A percentile compares a stretch with the other conserved stretches of the same genome.
phyloP scores from a whole-genome alignment of 192 early-diverging fungal species.

The Jimgerdemannia lactiflua region DNA sequence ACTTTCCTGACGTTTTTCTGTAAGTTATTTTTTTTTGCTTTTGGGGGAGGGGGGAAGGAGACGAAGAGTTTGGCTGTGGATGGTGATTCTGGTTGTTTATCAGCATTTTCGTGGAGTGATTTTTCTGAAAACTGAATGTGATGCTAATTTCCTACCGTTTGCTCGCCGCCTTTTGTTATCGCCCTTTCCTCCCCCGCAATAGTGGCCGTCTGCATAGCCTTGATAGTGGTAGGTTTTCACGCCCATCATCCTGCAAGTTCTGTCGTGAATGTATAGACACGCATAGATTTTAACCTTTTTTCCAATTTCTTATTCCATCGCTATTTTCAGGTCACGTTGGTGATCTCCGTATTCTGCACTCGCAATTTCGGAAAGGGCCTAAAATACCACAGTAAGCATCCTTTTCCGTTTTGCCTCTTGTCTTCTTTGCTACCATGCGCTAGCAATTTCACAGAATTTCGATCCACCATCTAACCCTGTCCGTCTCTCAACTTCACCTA shows the following conservation, averaged over 20 bases:
- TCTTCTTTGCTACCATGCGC: no score
- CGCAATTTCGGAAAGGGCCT: slow-evolving; percentile 72
- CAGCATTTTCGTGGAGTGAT: no score
- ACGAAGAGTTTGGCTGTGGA: neutral
- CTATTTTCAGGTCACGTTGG: slow-evolving; percentile 40
- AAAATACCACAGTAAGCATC: slow-evolving; percentile 59
- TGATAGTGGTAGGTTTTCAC: slow-evolving; percentile 39
- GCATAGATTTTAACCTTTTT: neutral
- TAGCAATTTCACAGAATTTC: neutral
- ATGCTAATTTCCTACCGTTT: slow-evolving; percentile 5
- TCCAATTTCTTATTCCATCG: slow-evolving; percentile 3
- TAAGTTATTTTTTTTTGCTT: slow-evolving; percentile 28
- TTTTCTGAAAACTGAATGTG: no score
- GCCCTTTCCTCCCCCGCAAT: neutral
- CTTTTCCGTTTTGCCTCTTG: neutral
- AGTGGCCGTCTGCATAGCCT: slow-evolving; percentile 45
- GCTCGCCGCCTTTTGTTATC: slow-evolving; percentile 22
- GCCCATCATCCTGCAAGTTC: neutral
- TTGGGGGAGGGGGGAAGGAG: neutral
- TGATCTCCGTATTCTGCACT: slow-evolving; percentile 53
- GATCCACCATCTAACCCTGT: neutral
- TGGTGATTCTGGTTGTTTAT: neutral
- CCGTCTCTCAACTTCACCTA: slow-evolving; percentile 4
- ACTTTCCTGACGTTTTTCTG: slow-evolving; percentile 55
- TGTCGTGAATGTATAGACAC: neutral